A percentile compares a stretch with the other conserved stretches of the same genome.
Evolutionary conservation across 345 rosid species (phyloP).

Genomic region (Eucalyptus paniculata): DNA sequence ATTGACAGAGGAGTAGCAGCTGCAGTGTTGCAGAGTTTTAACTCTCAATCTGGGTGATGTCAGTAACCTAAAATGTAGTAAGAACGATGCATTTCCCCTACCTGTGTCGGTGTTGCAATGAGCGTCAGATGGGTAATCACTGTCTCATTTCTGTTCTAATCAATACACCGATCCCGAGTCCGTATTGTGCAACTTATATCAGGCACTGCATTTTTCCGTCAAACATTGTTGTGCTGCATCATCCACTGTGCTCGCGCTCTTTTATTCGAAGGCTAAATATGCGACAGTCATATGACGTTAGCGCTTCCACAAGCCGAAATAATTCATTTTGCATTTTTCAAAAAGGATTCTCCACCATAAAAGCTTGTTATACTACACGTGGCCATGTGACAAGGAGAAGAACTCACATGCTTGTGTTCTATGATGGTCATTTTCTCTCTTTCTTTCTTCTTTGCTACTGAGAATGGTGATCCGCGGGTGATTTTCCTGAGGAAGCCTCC

Average conservation of each 20-base stretch:
- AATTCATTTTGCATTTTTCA: background rate
- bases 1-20: background rate
- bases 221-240: background rate
- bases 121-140: background rate
- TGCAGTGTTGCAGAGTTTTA: background rate
- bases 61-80: background rate
- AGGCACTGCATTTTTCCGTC: background rate
- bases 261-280: background rate
- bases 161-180: background rate
- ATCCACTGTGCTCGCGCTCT: background rate
- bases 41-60: background rate
- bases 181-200: fast-evolving
- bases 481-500: no score
- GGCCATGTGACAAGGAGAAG: background rate
- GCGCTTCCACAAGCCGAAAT: background rate
- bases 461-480: no score
- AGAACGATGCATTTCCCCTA: background rate
- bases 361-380: no score
- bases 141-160: background rate
- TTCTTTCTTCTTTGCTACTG: background rate
- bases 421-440: background rate
- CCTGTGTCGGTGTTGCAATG: background rate
- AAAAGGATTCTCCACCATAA: no score
- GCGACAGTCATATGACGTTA: background rate
- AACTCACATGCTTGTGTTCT: background rate